Base-by-base conservation (phyloP, 805 yeast species). In the Wickerhamomyces canadensis region DNA sequence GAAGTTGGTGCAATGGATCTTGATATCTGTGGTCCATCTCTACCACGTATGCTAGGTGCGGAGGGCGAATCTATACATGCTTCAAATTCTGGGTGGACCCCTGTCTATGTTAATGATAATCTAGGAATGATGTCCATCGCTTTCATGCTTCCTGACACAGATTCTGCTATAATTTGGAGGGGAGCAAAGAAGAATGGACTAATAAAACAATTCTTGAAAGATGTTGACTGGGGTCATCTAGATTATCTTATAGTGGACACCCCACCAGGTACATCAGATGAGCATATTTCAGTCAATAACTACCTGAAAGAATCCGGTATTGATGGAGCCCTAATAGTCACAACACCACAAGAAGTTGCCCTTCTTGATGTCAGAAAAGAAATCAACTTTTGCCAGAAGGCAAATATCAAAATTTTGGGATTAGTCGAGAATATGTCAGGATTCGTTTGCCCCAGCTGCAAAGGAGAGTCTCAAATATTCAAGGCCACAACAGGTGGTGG, bases 241-340 rank as follows among this genome's bases (percentile, higher is more conserved):
- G 97, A 93, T 58, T 93, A 84, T 53, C 67, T 93, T 47, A 73
- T 93, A 13, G 83, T 93, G 14, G 99, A 93, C 54, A 93, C 99
- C 0, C 99, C 98, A 0, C 99, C 99, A 0, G 98, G 99, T 0
- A 93, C 99, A 0, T 83, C 96, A 0, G 99, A 93, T 61, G 99
- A 93, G 58, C 99, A 93, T 61, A 70, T 93, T 29, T 80, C 95
- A 7, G 89, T 93, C 23, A 85, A 89, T 23, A 80, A 84, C 35
- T 89, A 85, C 54, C 66, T 93, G 73, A 84, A 85, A 51, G 95
- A 86, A 25, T 78, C 83, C 5, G 96, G 96, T 0, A 79, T 93
- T 2, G 97, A 91, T 57, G 99, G 99, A 1, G 98, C 98, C 0
- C 67, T 93, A 22, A 73, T 93, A 3, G 93, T 93, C 25, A 91